phyloP scores from a whole-genome alignment of 345 rosid genomes.

The Lepidium africanum region DNA sequence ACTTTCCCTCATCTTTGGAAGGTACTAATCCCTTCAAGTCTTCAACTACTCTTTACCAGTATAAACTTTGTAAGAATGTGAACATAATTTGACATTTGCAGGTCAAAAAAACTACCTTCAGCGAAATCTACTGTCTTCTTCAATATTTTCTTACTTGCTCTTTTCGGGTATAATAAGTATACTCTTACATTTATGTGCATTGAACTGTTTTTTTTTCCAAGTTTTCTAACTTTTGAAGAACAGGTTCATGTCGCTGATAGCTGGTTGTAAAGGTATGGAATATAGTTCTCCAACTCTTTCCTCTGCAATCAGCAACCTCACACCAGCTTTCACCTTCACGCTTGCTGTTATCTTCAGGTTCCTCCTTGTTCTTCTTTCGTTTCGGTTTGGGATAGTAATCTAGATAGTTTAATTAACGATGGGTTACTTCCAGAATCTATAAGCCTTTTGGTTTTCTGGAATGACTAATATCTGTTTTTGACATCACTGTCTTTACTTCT shows the following conservation, averaged over 20 bases:
- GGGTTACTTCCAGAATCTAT: neutral
- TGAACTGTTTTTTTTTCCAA: neutral
- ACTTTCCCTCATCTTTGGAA: conserved; percentile 16
- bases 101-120: conserved; percentile 18
- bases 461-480: neutral
- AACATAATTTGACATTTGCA: neutral
- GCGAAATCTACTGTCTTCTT: conserved; percentile 17
- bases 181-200: neutral
- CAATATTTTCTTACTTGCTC: conserved; percentile 15
- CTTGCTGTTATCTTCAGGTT: conserved; percentile 27
- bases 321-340: neutral
- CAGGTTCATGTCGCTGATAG: conserved; percentile 10
- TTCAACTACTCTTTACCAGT: neutral
- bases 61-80: neutral
- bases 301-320: conserved; percentile 26
- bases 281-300: conserved; percentile 27
- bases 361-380: neutral
- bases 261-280: conserved; percentile 19
- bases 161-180: conserved; percentile 17
- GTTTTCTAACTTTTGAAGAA: conserved; percentile 1
- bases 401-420: neutral
- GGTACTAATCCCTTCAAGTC: neutral
- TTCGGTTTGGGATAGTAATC: neutral
- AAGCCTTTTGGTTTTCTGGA: neutral
- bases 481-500: neutral